Evolutionary conservation across 352 stramenopile genomes (phyloP).

Genomic region (Phytopythium oedochilum): DNA sequence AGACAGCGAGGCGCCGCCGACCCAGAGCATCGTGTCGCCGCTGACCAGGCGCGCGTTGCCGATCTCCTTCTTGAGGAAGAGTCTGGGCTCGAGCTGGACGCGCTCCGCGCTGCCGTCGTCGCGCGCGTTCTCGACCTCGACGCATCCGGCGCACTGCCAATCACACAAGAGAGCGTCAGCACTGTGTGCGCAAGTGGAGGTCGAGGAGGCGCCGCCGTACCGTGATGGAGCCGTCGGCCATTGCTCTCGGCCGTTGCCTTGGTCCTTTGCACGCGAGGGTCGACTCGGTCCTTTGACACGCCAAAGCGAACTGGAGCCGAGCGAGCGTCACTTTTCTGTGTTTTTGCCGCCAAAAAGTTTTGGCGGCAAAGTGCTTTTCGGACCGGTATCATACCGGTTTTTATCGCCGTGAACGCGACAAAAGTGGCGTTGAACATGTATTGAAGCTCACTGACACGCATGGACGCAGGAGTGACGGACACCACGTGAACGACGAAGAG

Average conservation of each 20-base stretch:
- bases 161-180: neutral
- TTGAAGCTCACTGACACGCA: neutral
- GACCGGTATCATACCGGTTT: neutral
- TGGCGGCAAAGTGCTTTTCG: conserved; percentile 51
- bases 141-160: conserved; percentile 43
- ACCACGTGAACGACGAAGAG: neutral
- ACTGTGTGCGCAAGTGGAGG: neutral
- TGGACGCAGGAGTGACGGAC: neutral
- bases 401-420: too few species aligned
- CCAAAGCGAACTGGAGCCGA: neutral
- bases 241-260: conserved; percentile 1
- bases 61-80: conserved; percentile 75
- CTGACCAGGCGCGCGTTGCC: conserved; percentile 77
- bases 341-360: conserved; percentile 14
- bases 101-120: conserved; percentile 36
- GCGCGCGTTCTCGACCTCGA: conserved; percentile 47
- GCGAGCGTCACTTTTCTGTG: too few species aligned
- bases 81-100: conserved; percentile 26
- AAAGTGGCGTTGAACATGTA: too few species aligned
- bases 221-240: conserved; percentile 21
- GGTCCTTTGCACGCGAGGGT: neutral
- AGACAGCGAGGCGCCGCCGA: conserved; percentile 42
- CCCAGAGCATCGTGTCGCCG: conserved; percentile 67
- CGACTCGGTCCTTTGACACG: neutral
- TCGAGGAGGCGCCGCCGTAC: neutral